These are phyloP conservation scores for Penicillium italicum DNA, from an alignment of 2,329 filamentous ascomycete genomes.

Conservation along the genomic window DNA sequence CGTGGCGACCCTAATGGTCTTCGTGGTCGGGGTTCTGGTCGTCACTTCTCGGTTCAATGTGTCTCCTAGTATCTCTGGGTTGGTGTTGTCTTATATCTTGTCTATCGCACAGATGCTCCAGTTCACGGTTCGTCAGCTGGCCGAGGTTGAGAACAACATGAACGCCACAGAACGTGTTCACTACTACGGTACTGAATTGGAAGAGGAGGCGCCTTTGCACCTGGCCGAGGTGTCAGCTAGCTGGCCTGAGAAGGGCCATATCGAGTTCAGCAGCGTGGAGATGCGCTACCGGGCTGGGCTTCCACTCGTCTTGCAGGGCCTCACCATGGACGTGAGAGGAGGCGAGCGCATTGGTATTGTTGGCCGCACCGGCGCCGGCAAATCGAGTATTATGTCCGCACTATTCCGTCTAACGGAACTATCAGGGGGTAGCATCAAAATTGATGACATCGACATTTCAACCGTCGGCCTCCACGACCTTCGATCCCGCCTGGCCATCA, in stretches of 20 bases:
- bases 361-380: constrained; percentile 46
- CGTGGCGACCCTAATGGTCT: constrained; percentile 79
- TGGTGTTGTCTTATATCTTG: constrained; percentile 90
- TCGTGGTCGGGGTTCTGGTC: constrained; percentile 83
- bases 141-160: constrained; percentile 97
- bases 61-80: constrained; percentile 75
- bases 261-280: constrained; percentile 68
- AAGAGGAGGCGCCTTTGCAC: constrained; percentile 83
- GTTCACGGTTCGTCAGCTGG: constrained; percentile 88
- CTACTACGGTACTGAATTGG: constrained; percentile 82
- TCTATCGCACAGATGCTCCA: constrained; percentile 93
- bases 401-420: constrained; percentile 45
- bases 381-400: constrained; percentile 47
- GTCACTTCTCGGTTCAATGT: constrained; percentile 87
- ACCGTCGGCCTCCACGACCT: constrained; percentile 42
- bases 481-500: constrained; percentile 44
- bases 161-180: constrained; percentile 89
- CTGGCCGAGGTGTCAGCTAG: constrained; percentile 64
- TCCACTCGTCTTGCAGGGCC: constrained; percentile 67
- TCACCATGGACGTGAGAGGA: constrained; percentile 49
- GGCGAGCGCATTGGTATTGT: constrained; percentile 50
- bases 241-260: constrained; percentile 87
- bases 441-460: constrained; percentile 45
- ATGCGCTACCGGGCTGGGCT: constrained; percentile 74
- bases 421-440: constrained; percentile 39